phyloP scores from a whole-genome alignment of 768 basidiomycete species.

The Clavulina sp. region DNA sequence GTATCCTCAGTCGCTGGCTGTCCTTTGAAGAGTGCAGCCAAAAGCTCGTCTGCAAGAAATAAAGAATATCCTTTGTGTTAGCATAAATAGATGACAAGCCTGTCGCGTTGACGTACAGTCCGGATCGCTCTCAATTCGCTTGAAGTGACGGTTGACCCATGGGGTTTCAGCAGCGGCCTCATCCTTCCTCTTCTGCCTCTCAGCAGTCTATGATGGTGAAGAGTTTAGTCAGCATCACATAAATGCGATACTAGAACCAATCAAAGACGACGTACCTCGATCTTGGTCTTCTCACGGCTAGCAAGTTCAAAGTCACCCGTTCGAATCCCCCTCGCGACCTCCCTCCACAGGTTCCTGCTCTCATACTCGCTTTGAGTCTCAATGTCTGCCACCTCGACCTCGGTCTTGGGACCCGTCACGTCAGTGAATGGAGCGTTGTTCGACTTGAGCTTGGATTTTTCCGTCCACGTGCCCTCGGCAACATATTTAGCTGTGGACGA shows the following conservation, averaged over 20 bases:
- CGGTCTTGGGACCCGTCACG: conserved; percentile 53
- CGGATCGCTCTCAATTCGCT: conserved; percentile 47
- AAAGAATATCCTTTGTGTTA: background rate
- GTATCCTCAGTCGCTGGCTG: conserved; percentile 56
- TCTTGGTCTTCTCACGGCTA: conserved; percentile 68
- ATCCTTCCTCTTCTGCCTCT: conserved; percentile 73
- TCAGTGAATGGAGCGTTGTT: conserved; percentile 48
- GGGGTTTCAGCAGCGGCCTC: conserved; percentile 52
- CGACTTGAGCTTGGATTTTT: conserved; percentile 20
- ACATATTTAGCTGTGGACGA: conserved; percentile 24
- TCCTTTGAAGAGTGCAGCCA: conserved; percentile 44
- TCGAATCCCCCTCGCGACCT: conserved; percentile 79
- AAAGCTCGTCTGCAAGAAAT: conserved; percentile 36
- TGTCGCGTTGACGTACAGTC: conserved; percentile 56
- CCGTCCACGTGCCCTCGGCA: conserved; percentile 71
- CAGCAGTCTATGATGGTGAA: conserved; percentile 52
- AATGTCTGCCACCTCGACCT: conserved; percentile 44
- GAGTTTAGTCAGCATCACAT: conserved; percentile 1
- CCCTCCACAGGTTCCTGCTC: conserved; percentile 66
- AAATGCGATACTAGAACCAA: background rate
- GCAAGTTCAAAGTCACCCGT: conserved; percentile 88
- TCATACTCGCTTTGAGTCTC: conserved; percentile 59
- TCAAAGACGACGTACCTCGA: conserved; percentile 44
- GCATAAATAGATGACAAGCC: background rate
- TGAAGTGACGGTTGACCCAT: conserved; percentile 70